Base-by-base conservation (phyloP, 139 green algal species). In the Chlamydomonas sp. region DNA sequence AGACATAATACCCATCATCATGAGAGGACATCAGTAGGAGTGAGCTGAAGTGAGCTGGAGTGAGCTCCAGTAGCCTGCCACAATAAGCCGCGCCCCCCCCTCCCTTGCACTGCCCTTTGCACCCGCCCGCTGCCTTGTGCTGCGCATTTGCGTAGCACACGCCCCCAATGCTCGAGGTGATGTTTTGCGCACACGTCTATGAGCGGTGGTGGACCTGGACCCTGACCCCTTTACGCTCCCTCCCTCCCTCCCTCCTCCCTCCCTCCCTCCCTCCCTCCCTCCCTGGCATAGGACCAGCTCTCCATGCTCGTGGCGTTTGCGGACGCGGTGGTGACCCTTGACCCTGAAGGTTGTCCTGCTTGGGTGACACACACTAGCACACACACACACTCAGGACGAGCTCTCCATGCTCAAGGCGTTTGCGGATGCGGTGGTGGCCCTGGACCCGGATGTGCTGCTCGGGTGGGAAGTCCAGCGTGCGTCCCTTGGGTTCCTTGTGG, bases 311-410 rank as follows among this genome's bases (percentile, higher is more conserved):
- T 85, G 2, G 83, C 70, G 2, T 78, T 95, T 24, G 73, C 87
- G 35, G 73, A 75, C 2, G 71, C 81, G 0, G 65, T 96, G 47
- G 74, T 49, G 4, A 65, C 69, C 8, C 72, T 92, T 47, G 95
- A 99, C 79, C 89, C 95, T 13, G 95, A 99, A 36, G n/a, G n/a
- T n/a, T 78, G 85, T 97, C 24, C 16, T 98, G 2, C 43, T 96
- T 36, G 91, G 91, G 2, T 98, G 82, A n/a, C n/a, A n/a, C n/a
- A n/a, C n/a, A n/a, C n/a, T n/a, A n/a, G n/a, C n/a, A n/a, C n/a
- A n/a, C n/a, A n/a, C n/a, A 54, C 65, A 72, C 35, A 63, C 29
- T 54, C 73, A 79, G 73, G 77, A 80, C 48, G 77, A 79, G 69
- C 5, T 57, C 2, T 50, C 69, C 13, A 74, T 98, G 65, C 73